Base-by-base conservation (phyloP, 345 rosid species). In the Salix purpurea region DNA sequence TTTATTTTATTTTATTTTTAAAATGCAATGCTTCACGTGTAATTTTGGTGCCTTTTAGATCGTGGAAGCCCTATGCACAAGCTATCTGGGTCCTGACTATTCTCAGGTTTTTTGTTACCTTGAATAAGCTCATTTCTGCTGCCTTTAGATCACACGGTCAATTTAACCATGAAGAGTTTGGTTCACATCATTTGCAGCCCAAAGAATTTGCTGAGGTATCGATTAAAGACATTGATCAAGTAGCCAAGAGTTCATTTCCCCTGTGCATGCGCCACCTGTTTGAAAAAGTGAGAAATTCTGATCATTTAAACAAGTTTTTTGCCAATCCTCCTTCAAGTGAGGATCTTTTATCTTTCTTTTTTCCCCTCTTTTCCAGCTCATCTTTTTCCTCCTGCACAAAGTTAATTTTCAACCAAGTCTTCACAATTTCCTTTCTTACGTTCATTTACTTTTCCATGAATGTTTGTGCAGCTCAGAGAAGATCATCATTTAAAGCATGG, bases 401-500 rank as follows among this genome's bases (percentile, higher is more conserved):
- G 39, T 54, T 65, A 28, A 12, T 42, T 52, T 26, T 26, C 23
- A 40, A 36, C 11, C 14, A 21, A 66, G 65, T 23, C 10, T 39
- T 23, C n/a, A 4, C 40, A 16, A 9, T 75, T 48, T 18, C 44
- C 61, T 58, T 48, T 34, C 54, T 13, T n/a, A 18, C 13, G 11
- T 46, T 54, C 37, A 19, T 54, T 48, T 60, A 32, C n/a, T 79
- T 23, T 78, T 79, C 36, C 26, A 5, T 78, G 42, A 42, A 36
- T 28, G 71, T 36, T 54, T 48, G 48, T 81, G 84, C 90, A 93
- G 97, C 88, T 96, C 58, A 87, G 90, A 86, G 98, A 92, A 83
- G 97, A 96, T 83, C 99, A 95, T 79, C 99, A 91, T 87, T 79
- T 96, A 54, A 92, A 96, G 87, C 98, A 96, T 80, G 96, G 96